phyloP scores from a whole-genome alignment of 331 rosid genomes.

The Prunus yedoensis region DNA sequence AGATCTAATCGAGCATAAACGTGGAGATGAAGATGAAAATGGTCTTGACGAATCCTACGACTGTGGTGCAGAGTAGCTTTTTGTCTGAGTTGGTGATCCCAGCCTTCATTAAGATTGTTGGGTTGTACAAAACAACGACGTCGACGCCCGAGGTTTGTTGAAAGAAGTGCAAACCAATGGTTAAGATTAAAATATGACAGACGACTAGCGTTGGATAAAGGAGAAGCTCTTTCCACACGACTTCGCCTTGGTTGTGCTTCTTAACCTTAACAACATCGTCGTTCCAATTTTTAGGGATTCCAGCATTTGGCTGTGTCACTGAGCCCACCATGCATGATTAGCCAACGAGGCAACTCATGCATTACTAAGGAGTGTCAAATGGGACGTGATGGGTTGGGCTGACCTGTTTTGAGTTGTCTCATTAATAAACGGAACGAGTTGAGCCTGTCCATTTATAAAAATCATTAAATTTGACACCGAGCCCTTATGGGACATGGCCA shows the following conservation, averaged over 20 bases:
- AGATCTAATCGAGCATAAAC: slow-evolving; percentile 46
- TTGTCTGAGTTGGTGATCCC: slow-evolving; percentile 34
- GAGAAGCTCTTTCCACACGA: slow-evolving; percentile 64
- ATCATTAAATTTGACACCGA: no score
- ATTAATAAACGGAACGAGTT: no score
- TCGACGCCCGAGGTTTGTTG: slow-evolving; percentile 69
- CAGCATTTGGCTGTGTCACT: slow-evolving; percentile 50
- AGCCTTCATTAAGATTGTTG: slow-evolving; percentile 51
- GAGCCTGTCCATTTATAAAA: no score
- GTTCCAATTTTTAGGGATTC: slow-evolving; percentile 49
- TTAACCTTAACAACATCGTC: slow-evolving; percentile 51
- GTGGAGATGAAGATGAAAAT: slow-evolving; percentile 55
- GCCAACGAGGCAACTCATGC: slow-evolving; percentile 92
- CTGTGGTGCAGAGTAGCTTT: slow-evolving; percentile 55
- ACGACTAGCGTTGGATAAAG: slow-evolving; percentile 63
- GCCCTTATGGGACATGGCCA: no score
- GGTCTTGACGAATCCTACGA: slow-evolving; percentile 55
- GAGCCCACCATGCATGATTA: slow-evolving; percentile 70
- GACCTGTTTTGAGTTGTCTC: no score
- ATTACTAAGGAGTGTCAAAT: slow-evolving; percentile 35
- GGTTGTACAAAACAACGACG: slow-evolving; percentile 66
- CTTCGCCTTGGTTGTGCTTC: slow-evolving; percentile 33
- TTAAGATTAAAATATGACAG: slow-evolving; percentile 57
- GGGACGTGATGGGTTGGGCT: no score
- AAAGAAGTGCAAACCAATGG: slow-evolving; percentile 62